These are phyloP conservation scores for Skeletonema grethae DNA, from an alignment of 108 stramenopile genomes.

Conservation along the genomic window DNA sequence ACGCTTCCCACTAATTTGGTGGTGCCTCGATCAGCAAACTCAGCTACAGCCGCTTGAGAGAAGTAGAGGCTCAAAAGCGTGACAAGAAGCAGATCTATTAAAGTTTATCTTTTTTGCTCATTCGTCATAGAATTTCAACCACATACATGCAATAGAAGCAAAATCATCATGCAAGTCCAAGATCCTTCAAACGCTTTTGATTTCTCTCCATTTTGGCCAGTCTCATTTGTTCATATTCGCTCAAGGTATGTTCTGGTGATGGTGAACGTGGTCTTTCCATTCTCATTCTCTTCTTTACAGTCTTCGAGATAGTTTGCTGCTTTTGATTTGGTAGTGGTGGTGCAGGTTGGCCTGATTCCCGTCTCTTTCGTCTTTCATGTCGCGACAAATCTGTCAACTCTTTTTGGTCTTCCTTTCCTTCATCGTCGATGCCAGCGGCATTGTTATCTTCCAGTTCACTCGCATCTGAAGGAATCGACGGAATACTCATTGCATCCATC, in stretches of 20 bases:
- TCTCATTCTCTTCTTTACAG: not conserved
- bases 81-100: not conserved
- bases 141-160: not conserved
- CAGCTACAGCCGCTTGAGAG: not conserved
- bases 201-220: not conserved
- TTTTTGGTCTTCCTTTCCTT: constrained; percentile 11
- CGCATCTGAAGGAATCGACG: constrained; percentile 9
- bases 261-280: not conserved
- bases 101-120: not conserved
- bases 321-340: not conserved
- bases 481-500: not conserved
- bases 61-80: not conserved
- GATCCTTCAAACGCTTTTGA: constrained; percentile 1
- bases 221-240: constrained; percentile 5
- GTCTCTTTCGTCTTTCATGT: constrained; percentile 8
- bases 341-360: not conserved
- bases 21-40: constrained; percentile 23
- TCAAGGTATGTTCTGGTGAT: constrained; percentile 1
- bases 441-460: not conserved
- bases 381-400: not conserved
- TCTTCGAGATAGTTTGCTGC: not conserved
- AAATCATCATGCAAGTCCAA: constrained; percentile 5
- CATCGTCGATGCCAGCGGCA: not conserved
- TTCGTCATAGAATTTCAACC: too few species aligned
- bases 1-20: constrained; percentile 51